phyloP scores from a whole-genome alignment of 2,329 filamentous ascomycete genomes.

The Raffaelea deltoideospora region DNA sequence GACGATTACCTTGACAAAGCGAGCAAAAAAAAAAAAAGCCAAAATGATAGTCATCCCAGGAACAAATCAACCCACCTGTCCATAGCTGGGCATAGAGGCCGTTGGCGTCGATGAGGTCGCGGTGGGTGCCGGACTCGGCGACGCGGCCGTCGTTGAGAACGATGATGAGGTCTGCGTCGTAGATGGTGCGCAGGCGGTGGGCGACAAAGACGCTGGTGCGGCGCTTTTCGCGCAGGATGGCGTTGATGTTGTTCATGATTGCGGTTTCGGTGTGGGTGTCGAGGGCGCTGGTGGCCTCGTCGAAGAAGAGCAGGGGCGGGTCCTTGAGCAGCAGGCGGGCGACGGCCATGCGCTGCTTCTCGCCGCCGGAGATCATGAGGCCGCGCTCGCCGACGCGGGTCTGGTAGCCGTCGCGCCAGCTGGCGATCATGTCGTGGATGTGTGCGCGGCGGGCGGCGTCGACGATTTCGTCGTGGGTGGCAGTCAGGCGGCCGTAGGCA shows the following conservation, averaged over 20 bases:
- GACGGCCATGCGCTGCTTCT: constrained; percentile 40
- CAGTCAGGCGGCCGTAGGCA: constrained; percentile 66
- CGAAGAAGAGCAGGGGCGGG: constrained; percentile 21
- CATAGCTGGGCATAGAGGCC: constrained; percentile 82
- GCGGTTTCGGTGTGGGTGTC: constrained; percentile 66
- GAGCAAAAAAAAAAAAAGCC: neutral
- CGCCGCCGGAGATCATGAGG: constrained; percentile 32
- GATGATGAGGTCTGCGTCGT: constrained; percentile 84
- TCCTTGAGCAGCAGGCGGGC: constrained; percentile 22
- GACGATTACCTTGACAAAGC: neutral
- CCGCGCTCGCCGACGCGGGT: constrained; percentile 59
- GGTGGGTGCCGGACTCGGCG: constrained; percentile 80
- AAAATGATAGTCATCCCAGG: too few relatives aligned
- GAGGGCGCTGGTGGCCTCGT: constrained; percentile 13
- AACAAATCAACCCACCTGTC: constrained; percentile 31
- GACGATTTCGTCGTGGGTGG: constrained; percentile 55
- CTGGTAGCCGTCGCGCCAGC: constrained; percentile 75
- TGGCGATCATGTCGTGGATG: constrained; percentile 67
- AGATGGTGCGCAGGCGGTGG: constrained; percentile 83
- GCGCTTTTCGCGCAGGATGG: constrained; percentile 73
- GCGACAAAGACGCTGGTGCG: constrained; percentile 92
- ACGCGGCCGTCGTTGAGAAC: constrained; percentile 73
- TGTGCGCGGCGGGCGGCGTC: constrained; percentile 69
- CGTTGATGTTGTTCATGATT: constrained; percentile 82
- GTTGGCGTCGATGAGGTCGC: constrained; percentile 60